These are phyloP conservation scores for Nakazawaea sp. DNA, from an alignment of 805 yeast genomes.

Conservation along the genomic window DNA sequence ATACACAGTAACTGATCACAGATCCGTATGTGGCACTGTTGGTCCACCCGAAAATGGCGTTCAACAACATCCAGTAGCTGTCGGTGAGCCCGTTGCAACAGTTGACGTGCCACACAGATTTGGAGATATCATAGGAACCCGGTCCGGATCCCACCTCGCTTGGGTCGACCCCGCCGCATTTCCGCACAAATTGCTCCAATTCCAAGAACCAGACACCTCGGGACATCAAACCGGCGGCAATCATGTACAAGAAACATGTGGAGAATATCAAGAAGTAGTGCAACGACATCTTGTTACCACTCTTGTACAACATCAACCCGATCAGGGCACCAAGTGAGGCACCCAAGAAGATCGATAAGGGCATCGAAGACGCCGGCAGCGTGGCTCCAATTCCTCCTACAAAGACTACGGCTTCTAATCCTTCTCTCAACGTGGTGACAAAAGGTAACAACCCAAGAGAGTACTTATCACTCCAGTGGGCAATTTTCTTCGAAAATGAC, in stretches of 20 bases:
- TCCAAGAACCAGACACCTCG: conserved; percentile 91
- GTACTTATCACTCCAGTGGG: conserved; percentile 45
- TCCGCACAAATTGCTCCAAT: conserved; percentile 63
- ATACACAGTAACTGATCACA: conserved; percentile 60
- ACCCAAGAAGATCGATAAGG: conserved; percentile 58
- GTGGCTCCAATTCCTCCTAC: conserved; percentile 83
- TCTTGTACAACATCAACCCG: conserved; percentile 63
- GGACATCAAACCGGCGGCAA: conserved; percentile 81
- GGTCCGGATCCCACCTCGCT: conserved; percentile 90
- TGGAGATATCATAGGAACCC: conserved; percentile 77
- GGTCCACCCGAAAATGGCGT: conserved; percentile 91
- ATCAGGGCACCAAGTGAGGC: conserved; percentile 50
- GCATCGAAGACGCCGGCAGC: conserved; percentile 58
- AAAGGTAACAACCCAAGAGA: conserved; percentile 58
- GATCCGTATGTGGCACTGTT: conserved; percentile 91
- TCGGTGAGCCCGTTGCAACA: conserved; percentile 93
- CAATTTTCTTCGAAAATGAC: conserved; percentile 9
- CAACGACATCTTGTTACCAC: conserved; percentile 74
- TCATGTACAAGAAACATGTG: conserved; percentile 74
- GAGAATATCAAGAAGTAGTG: conserved; percentile 68
- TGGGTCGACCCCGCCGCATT: conserved; percentile 78
- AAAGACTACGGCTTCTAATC: conserved; percentile 86
- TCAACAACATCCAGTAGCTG: conserved; percentile 86
- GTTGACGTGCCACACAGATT: conserved; percentile 89
- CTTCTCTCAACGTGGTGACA: conserved; percentile 82